Conservation (phyloP, 345 rosid genomes). For the Acer saccharum region DNA sequence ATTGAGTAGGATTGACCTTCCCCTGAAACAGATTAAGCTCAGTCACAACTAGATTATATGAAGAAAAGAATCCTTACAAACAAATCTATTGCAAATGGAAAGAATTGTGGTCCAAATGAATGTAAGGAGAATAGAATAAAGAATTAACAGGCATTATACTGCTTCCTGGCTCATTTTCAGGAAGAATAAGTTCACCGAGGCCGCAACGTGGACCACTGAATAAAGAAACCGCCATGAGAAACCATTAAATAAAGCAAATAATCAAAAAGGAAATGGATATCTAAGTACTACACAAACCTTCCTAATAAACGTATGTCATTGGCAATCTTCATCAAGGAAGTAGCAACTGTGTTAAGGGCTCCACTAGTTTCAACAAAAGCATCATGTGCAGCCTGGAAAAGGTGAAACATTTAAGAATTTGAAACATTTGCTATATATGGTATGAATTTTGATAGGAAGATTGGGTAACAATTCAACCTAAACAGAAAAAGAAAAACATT, state of each 20-base stretch:
- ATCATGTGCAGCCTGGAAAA: conserved; percentile 92
- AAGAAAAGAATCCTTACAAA: conserved; percentile 15
- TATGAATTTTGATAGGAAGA: background rate
- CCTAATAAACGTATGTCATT: conserved; percentile 91
- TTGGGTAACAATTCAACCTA: conserved; percentile 1
- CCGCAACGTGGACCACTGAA: conserved; percentile 96
- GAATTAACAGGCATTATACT: conserved; percentile 93
- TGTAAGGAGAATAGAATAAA: conserved; percentile 12
- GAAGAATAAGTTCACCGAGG: conserved; percentile 96
- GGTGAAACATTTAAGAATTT: conserved; percentile 21
- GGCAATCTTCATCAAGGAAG: conserved; percentile 89
- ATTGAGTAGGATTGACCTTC: conserved; percentile 97
- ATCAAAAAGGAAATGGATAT: background rate
- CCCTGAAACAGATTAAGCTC: conserved; percentile 59
- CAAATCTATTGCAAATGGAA: conserved; percentile 6
- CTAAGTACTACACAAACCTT: conserved; percentile 47
- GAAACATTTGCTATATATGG: conserved; percentile 12
- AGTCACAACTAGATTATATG: conserved; percentile 16
- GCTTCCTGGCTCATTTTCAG: conserved; percentile 99
- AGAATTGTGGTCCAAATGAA: background rate
- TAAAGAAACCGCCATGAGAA: conserved; percentile 28
- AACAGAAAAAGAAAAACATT: conserved; percentile 2
- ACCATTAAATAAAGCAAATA: conserved; percentile 23
- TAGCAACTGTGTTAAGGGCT: conserved; percentile 76
- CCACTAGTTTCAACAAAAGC: conserved; percentile 97